Evolutionary conservation across 2,329 filamentous ascomycete species (phyloP), one percentile per base, ranked within the genome.

Genomic region (Apiospora phragmitis): DNA sequence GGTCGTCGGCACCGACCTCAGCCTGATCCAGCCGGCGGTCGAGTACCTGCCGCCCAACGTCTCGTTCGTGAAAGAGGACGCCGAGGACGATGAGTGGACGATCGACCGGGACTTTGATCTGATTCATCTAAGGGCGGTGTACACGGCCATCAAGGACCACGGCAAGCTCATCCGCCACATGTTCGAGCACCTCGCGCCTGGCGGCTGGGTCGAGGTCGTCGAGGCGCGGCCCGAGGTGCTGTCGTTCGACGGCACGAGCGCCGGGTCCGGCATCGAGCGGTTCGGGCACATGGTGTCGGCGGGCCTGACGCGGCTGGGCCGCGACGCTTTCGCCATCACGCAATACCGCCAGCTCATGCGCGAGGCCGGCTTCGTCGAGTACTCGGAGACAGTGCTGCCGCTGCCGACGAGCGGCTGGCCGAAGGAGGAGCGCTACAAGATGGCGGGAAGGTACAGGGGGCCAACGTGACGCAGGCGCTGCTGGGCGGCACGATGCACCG

Each of bases 1-100:
- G n/a, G 51, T 69, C 4, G 11, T 65, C 41, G 68, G 68, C 4
- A 69, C 68, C n/a, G 68, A 69, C 11, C 47, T 62, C 14, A 69
- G 68, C 32, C 9, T 51, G 9, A 68, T 68, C 32, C 67, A 68
- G 38, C 65, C 65, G 42, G 16, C 24, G 1, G 24, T n/a, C 2
- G 65, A 67, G n/a, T n/a, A 11, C 24, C 65, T 43, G 3, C 42
- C 42, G 26, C 65, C 65, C 21, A 67, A 67, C 26, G 42, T 43
- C 65, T 45, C 45, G 16, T 47, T 67, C 42, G 5, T 67, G 0
- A 43, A 43, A 8, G 42, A 67, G 8, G 65, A 67, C 8, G 18
- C 26, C 8, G 65, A 67, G 42, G 42, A 47, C 8, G 65, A 67
- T 1, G 42, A 32, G 26, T 67, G 65, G 65, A 45, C 42, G 0